Conservation (phyloP, 148 eudicot genomes). For the Tetragonia tetragonoides region DNA sequence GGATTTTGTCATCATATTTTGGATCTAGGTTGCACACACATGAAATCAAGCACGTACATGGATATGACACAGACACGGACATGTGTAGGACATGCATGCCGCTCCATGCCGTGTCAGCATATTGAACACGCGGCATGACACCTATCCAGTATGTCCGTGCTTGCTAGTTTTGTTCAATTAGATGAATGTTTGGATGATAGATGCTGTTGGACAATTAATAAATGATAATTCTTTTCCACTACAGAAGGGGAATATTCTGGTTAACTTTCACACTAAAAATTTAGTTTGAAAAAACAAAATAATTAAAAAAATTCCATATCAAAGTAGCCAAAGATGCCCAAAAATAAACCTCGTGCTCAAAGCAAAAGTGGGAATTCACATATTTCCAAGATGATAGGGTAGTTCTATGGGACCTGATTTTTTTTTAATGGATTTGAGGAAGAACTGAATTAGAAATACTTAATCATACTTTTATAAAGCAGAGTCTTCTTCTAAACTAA, state of each 20-base stretch:
- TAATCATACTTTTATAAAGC: slow-evolving; percentile 12
- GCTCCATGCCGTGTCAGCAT: too few species aligned
- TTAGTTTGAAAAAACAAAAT: not conserved
- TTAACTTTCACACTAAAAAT: not conserved
- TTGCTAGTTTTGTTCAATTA: too few species aligned
- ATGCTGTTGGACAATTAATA: not conserved
- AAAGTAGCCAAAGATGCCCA: not conserved
- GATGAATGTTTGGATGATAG: too few species aligned
- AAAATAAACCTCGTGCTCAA: not conserved
- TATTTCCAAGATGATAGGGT: not conserved
- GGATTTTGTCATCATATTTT: too few species aligned
- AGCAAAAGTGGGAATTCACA: not conserved
- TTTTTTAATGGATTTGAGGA: not conserved
- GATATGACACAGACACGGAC: too few species aligned
- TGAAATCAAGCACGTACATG: too few species aligned
- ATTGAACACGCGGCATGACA: too few species aligned
- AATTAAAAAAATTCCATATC: not conserved
- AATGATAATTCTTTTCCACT: not conserved
- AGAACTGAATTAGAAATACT: not conserved
- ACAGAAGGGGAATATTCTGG: not conserved
- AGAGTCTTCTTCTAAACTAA: slow-evolving; percentile 53
- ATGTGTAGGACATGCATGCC: too few species aligned
- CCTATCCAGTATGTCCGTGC: too few species aligned
- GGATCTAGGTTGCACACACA: too few species aligned
- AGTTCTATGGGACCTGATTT: not conserved